Conservation (phyloP, 139 green algal genomes). For the Chlamydomonas applanata region DNA sequence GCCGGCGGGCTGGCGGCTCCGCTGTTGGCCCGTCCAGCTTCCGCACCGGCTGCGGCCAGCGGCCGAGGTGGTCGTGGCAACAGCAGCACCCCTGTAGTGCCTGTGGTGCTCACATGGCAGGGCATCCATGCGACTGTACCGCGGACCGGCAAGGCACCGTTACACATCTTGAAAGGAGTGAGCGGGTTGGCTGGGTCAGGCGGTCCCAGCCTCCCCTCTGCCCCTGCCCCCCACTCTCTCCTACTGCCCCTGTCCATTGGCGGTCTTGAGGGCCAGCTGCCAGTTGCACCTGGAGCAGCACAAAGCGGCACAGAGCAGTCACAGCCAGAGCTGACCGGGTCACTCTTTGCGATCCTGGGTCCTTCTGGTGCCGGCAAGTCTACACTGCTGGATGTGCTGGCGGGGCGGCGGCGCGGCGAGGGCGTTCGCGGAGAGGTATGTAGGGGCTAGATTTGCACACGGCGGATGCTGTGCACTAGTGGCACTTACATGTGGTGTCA, state of each 20-base stretch:
- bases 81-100: neutral
- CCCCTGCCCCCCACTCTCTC: neutral
- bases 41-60: too few species aligned
- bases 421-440: conserved; percentile 39
- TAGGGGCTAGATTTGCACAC: too few species aligned
- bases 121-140: conserved; percentile 28
- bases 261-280: neutral
- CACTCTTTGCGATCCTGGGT: conserved; percentile 56
- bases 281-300: neutral
- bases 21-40: neutral
- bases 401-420: conserved; percentile 34
- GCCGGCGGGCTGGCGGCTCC: neutral
- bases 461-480: too few species aligned
- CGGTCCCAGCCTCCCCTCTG: neutral
- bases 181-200: conserved; percentile 39
- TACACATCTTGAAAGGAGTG: conserved; percentile 46
- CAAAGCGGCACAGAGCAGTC: neutral
- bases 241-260: too few species aligned
- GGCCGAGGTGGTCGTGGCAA: too few species aligned
- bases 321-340: conserved; percentile 1
- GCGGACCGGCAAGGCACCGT: neutral
- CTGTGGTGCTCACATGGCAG: conserved; percentile 36
- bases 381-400: conserved; percentile 63
- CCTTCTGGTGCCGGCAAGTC: conserved; percentile 37
- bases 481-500: too few species aligned